A percentile compares a stretch with the other conserved stretches of the same genome.
Evolutionary conservation across 768 basidiomycete species (phyloP).

Genomic region (Tricholoma sp.): DNA sequence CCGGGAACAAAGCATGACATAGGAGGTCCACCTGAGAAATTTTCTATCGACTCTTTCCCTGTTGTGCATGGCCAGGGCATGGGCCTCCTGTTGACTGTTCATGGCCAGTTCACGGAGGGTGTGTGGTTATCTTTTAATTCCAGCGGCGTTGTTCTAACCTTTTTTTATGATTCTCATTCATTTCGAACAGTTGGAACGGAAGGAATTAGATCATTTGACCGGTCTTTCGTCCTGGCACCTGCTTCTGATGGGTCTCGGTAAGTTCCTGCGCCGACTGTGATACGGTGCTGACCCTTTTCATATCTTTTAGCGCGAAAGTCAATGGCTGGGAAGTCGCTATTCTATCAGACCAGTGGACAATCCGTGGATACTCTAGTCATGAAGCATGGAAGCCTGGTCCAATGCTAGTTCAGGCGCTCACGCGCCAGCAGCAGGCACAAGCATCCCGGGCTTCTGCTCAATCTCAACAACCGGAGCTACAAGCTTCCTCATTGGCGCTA

Average conservation of each 20-base stretch:
- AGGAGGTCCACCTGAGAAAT: constrained; percentile 69
- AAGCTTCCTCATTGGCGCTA: constrained; percentile 28
- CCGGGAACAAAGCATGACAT: constrained; percentile 85
- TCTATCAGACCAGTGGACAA: constrained; percentile 80
- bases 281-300: not conserved
- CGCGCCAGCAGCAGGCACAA: constrained; percentile 22
- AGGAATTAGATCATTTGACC: constrained; percentile 89
- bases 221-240: constrained; percentile 83
- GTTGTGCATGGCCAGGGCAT: constrained; percentile 57
- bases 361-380: constrained; percentile 80
- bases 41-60: constrained; percentile 83
- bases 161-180: constrained; percentile 6
- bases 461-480: constrained; percentile 20
- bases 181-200: constrained; percentile 34
- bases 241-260: constrained; percentile 81
- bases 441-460: constrained; percentile 21
- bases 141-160: not conserved
- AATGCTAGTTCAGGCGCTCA: constrained; percentile 60
- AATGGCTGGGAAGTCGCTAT: constrained; percentile 90
- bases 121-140: constrained; percentile 22
- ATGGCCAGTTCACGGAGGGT: constrained; percentile 93
- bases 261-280: constrained; percentile 25
- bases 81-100: constrained; percentile 67
- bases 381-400: constrained; percentile 77
- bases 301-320: constrained; percentile 52